Base-by-base conservation (phyloP, 345 rosid species). In the Sonneratia alba region DNA sequence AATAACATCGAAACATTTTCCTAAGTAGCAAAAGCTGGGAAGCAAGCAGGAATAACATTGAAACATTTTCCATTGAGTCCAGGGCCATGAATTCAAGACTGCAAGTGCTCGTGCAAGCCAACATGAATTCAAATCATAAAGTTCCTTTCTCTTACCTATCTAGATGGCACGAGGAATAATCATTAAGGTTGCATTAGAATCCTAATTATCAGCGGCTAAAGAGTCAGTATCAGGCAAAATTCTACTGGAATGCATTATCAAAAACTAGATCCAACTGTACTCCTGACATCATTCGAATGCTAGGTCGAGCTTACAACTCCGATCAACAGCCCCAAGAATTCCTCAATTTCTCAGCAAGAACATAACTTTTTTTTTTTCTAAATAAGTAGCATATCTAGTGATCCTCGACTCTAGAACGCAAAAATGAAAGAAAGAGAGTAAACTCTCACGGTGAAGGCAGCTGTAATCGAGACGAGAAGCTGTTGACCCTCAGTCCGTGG, bases 401-500 rank as follows among this genome's bases (percentile, higher is more conserved):
- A 67, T 38, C 45, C 22, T 65, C 27, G 19, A 24, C 40, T 5
- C 40, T 21, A 38, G 37, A 32, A 22, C 32, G 36, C 22, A 71
- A 71, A 62, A 57, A 18, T 36, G 21, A 69, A 68, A 49, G 6
- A 38, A 53, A 51, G 10, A 38, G 19, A 71, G 57, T 36, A 38
- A 13, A 32, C 5, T 2, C 36, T 22, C 51, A 47, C 59, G 47
- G 18, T 40, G 56, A 69, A 13, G 27, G 64, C 64, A 53, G 51
- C 57, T 37, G 27, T 36, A 36, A 36, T 19, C 57, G 57, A 53
- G 22, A 53, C 6, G 4, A 13, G 6, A 53, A 19, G 57, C 59
- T 15, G 0, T 27, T 1, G 10, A 42, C 56, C 24, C 55, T 74
- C 72, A 74, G 61, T 74, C 73, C 9, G 34, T 59, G 5, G 78